Evolutionary conservation across 2,329 filamentous ascomycete genomes (phyloP).

Genomic region (Nemania sp.): DNA sequence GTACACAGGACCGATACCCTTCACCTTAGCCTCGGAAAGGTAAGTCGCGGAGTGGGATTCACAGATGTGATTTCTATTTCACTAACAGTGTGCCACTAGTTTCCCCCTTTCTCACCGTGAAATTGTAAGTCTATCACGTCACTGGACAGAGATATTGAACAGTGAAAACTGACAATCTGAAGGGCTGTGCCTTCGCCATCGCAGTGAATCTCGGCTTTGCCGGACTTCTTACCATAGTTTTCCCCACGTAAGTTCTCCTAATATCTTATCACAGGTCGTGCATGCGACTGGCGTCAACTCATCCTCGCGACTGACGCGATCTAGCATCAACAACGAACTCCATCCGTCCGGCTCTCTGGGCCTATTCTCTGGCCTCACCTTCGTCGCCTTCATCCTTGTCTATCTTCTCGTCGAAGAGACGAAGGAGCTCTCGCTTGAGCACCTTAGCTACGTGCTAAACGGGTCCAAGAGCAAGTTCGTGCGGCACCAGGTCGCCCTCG

Average conservation of each 20-base stretch:
- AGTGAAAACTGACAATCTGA: not conserved
- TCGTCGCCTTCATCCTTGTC: slow-evolving; percentile 7
- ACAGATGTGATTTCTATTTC: not conserved
- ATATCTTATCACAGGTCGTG: not conserved
- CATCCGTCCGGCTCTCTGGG: slow-evolving; percentile 3
- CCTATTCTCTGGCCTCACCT: slow-evolving; percentile 9
- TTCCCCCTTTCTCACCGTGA: slow-evolving; percentile 14
- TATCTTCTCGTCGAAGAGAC: slow-evolving; percentile 11
- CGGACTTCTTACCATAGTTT: slow-evolving; percentile 3
- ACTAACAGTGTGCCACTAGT: not conserved
- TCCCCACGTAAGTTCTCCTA: not conserved
- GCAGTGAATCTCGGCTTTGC: slow-evolving; percentile 10
- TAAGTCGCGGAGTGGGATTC: not conserved
- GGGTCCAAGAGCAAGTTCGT: slow-evolving; percentile 3
- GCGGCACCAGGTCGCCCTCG: not conserved
- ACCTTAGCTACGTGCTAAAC: slow-evolving; percentile 6
- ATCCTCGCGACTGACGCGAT: not conserved
- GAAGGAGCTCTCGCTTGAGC: slow-evolving; percentile 6
- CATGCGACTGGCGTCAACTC: not conserved
- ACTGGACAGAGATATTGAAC: not conserved
- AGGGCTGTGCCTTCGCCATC: slow-evolving; percentile 12
- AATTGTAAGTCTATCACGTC: not conserved
- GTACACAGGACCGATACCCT: slow-evolving; percentile 5
- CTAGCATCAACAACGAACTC: not conserved
- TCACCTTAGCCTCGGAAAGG: slow-evolving; percentile 10